phyloP scores from a whole-genome alignment of 148 eudicot species.

The Hydrangea macrophylla region DNA sequence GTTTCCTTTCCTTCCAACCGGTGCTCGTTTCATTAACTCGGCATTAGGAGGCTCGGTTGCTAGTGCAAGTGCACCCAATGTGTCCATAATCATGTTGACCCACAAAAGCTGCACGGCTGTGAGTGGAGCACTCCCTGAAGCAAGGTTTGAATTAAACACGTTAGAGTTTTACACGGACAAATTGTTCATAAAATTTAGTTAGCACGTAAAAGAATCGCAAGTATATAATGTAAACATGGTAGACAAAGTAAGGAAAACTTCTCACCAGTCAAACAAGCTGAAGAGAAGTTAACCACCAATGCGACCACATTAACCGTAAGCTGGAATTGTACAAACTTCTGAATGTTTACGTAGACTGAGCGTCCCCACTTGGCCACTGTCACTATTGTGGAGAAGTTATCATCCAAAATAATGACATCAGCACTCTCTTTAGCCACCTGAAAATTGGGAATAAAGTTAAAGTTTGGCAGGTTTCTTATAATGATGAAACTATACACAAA shows the following conservation, averaged over 20 bases:
- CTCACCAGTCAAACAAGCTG: constrained; percentile 95
- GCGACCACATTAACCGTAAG: constrained; percentile 95
- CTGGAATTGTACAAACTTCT: constrained; percentile 96
- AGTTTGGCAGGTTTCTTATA: too few species aligned
- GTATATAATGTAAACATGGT: too few species aligned
- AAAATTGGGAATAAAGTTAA: constrained; percentile 4
- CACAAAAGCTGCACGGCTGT: constrained; percentile 98
- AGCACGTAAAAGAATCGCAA: neutral
- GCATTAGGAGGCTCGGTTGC: constrained; percentile 98
- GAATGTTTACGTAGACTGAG: constrained; percentile 90
- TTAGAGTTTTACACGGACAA: neutral
- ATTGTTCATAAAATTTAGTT: neutral
- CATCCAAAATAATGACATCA: constrained; percentile 94
- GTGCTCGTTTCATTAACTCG: constrained; percentile 77
- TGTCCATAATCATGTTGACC: constrained; percentile 99
- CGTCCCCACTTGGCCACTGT: constrained; percentile 99
- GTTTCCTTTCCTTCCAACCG: constrained; percentile 86
- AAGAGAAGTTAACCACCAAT: constrained; percentile 79
- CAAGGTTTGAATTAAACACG: neutral
- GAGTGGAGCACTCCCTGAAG: constrained; percentile 81
- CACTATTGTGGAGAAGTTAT: constrained; percentile 95
- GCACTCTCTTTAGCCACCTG: constrained; percentile 99
- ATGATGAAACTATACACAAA: too few species aligned
- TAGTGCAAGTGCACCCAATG: constrained; percentile 92
- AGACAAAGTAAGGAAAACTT: constrained; percentile 8